A percentile compares a stretch with the other conserved stretches of the same genome.
These are phyloP conservation scores for Raffaelea albimanens DNA, from an alignment of 2,329 filamentous ascomycete species.

Conservation along the genomic window DNA sequence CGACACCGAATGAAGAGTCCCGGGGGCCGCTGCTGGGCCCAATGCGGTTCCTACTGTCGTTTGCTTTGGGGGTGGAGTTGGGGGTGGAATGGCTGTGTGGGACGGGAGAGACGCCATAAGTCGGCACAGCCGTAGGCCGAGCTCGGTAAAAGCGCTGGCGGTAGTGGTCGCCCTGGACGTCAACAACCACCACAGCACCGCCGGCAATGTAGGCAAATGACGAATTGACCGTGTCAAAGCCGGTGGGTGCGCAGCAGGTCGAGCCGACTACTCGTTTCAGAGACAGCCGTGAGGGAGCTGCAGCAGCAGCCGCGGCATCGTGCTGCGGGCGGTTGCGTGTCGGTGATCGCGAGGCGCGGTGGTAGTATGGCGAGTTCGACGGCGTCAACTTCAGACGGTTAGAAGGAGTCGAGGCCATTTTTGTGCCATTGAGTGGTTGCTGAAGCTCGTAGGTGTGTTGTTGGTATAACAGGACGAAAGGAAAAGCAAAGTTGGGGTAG, in stretches of 20 bases:
- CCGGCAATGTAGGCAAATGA: conserved; percentile 89
- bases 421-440: conserved; percentile 42
- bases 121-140: conserved; percentile 63
- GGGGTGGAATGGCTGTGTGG: conserved; percentile 40
- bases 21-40: conserved; percentile 29
- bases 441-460: neutral
- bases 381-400: conserved; percentile 62
- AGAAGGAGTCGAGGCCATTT: conserved; percentile 51
- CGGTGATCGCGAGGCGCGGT: conserved; percentile 55
- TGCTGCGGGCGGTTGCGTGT: conserved; percentile 36
- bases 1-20: conserved; percentile 34
- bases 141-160: conserved; percentile 87
- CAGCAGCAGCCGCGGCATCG: conserved; percentile 21
- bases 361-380: conserved; percentile 62
- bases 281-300: conserved; percentile 50
- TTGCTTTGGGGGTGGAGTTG: conserved; percentile 48
- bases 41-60: conserved; percentile 52
- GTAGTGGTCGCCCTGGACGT: conserved; percentile 58
- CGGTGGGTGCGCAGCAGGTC: conserved; percentile 73
- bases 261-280: conserved; percentile 84
- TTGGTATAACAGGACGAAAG: neutral
- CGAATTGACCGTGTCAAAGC: conserved; percentile 71
- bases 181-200: conserved; percentile 83
- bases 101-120: conserved; percentile 46
- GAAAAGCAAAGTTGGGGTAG: neutral